A percentile compares a stretch with the other conserved stretches of the same genome.
Conservation (phyloP, 768 basidiomycete species). For the Calocybe indica region DNA sequence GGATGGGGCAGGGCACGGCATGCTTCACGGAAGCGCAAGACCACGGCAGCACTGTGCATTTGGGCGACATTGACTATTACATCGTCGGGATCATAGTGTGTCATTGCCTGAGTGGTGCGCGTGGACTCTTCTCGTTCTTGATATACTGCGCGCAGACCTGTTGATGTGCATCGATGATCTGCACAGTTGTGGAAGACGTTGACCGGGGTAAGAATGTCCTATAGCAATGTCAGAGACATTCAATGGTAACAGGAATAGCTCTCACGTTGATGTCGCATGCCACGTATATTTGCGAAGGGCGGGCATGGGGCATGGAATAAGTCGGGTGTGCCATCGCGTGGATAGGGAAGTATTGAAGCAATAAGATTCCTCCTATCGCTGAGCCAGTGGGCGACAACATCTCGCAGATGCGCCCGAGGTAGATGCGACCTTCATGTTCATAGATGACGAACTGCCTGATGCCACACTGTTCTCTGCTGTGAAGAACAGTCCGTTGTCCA, state of each 20-base stretch:
- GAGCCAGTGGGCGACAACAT: background rate
- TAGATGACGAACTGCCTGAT: background rate
- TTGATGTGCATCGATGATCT: conserved; percentile 9
- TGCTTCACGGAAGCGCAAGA: conserved; percentile 10
- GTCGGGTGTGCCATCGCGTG: too few relatives aligned
- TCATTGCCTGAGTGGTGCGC: conserved; percentile 1
- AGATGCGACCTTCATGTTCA: background rate
- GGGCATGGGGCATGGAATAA: background rate
- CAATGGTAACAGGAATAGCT: too few relatives aligned
- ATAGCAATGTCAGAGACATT: background rate
- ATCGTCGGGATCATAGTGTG: conserved; percentile 4
- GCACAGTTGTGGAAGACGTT: conserved; percentile 20
- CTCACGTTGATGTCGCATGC: too few relatives aligned
- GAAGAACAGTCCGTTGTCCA: background rate
- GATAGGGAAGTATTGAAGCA: background rate
- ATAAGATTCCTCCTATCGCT: background rate
- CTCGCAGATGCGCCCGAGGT: background rate
- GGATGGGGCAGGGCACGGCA: too few relatives aligned
- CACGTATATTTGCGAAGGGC: too few relatives aligned
- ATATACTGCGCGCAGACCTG: conserved; percentile 3
- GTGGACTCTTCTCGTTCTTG: conserved; percentile 12
- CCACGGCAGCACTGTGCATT: conserved; percentile 16
- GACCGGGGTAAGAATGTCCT: conserved; percentile 18
- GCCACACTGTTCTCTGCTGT: background rate
- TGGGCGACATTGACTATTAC: conserved; percentile 18